Percentiles rank a stretch among this genome's conserved stretches.
phyloP scores from a whole-genome alignment of 225 moss, liverwort and hornwort species.

The Bryoerythrophyllum caledonicum region DNA sequence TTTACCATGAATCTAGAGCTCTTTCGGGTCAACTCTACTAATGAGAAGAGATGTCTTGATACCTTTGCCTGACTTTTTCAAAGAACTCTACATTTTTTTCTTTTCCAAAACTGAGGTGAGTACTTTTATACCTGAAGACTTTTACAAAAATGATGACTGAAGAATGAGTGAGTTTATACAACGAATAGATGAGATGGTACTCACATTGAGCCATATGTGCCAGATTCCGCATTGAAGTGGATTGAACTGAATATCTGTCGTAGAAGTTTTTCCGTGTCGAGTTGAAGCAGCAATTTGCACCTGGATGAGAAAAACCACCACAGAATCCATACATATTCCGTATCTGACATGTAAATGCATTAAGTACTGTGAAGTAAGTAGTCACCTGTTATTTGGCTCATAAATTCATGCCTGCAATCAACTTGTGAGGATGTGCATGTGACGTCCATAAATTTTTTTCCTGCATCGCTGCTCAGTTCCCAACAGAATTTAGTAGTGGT shows the following conservation, averaged over 20 bases:
- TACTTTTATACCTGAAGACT: too few species aligned
- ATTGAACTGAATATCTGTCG: conserved; percentile 40
- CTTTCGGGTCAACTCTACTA: too few species aligned
- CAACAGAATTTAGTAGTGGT: not conserved
- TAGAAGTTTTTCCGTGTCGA: conserved; percentile 19
- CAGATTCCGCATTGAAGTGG: conserved; percentile 54
- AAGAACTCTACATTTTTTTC: too few species aligned
- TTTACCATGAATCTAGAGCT: too few species aligned
- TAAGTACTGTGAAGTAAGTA: not conserved
- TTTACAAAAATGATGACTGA: not conserved
- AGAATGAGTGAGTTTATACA: not conserved
- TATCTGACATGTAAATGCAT: not conserved
- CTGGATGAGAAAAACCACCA: conserved; percentile 18
- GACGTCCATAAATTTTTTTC: conserved; percentile 46
- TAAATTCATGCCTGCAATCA: conserved; percentile 52
- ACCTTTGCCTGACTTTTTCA: too few species aligned
- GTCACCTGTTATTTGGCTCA: conserved; percentile 57
- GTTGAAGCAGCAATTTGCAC: conserved; percentile 57
- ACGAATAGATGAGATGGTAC: conserved; percentile 17
- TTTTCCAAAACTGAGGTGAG: too few species aligned
- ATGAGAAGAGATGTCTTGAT: too few species aligned
- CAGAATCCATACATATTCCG: not conserved
- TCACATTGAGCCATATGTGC: conserved; percentile 66
- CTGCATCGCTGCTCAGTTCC: conserved; percentile 38
- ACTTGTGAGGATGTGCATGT: conserved; percentile 50